Evolutionary conservation across 1,284 basidiomycete genomes (phyloP), one percentile per base, ranked within the genome.

Genomic region (Malassezia japonica): DNA sequence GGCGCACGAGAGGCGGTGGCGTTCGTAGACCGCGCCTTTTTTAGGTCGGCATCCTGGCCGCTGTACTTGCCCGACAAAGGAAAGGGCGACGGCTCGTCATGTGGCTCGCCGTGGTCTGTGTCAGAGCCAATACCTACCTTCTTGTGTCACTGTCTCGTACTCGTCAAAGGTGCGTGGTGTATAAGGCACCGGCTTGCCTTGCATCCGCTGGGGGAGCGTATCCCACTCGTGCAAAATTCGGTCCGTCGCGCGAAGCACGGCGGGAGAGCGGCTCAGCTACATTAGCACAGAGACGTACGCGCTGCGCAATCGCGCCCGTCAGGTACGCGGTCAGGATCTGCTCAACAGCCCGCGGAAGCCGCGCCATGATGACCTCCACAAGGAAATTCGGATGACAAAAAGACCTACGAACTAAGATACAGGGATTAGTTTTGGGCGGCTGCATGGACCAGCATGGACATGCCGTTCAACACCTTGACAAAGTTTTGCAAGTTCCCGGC

Each of bases 401-500:
- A 41, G 6, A 25, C 20, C 13, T 21, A 38, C 12, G 15, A 12
- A 21, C 25, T 20, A 16, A 12, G 1, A 13, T 21, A 12, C 6
- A 25, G 13, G 13, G 25, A 13, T 33, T 25, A 45, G 43, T 10
- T 20, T 20, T 23, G 21, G 2, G 38, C 50, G 6, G 51, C 51
- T 20, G 51, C 51, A 41, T 60, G 47, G 42, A 69, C 61, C 51
- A 69, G 63, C 55, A 65, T 65, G 49, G 58, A 63, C 35, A 69
- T 59, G 29, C 64, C 61, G 34, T 67, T 57, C 45, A 67, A 56
- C 29, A 69, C 55, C 47, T 60, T 56, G 49, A 59, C 66, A 44
- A 69, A 69, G 43, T 60, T 65, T 49, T 66, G 56, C 41, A 69
- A 54, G 41, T 69, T 69, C 46, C 64, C 61, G n/a, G 16, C 40